phyloP scores from a whole-genome alignment of 768 basidiomycete genomes.

The Termitomyces sp. region DNA sequence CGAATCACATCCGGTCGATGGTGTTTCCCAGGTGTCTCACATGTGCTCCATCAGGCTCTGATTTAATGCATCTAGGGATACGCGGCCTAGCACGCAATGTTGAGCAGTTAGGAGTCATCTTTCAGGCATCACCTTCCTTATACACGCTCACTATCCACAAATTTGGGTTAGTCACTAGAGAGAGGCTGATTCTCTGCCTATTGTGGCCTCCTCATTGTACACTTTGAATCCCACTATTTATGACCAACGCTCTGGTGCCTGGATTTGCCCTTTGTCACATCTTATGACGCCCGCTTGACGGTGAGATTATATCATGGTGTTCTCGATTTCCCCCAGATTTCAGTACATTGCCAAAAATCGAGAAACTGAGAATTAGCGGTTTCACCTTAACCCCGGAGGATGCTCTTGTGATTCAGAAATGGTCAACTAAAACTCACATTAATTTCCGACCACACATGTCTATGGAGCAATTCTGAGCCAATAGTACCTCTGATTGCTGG shows the following conservation, averaged over 20 bases:
- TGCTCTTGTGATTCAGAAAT: not conserved
- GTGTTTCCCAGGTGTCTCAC: not conserved
- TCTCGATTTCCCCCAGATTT: not conserved
- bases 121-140: not conserved
- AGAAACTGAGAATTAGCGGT: not conserved
- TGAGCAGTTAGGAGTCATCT: not conserved
- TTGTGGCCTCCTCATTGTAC: not conserved
- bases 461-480: not conserved
- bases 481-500: not conserved
- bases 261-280: not conserved
- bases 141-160: not conserved
- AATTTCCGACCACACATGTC: not conserved
- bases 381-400: not conserved
- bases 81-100: not conserved
- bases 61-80: not conserved
- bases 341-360: not conserved
- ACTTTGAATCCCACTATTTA: not conserved
- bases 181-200: not conserved
- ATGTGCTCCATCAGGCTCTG: not conserved
- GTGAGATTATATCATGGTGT: not conserved
- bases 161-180: not conserved
- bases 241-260: not conserved
- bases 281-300: not conserved
- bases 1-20: not conserved
- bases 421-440: not conserved